phyloP scores from a whole-genome alignment of 225 moss, liverwort and hornwort genomes.

The Neckera pumila region DNA sequence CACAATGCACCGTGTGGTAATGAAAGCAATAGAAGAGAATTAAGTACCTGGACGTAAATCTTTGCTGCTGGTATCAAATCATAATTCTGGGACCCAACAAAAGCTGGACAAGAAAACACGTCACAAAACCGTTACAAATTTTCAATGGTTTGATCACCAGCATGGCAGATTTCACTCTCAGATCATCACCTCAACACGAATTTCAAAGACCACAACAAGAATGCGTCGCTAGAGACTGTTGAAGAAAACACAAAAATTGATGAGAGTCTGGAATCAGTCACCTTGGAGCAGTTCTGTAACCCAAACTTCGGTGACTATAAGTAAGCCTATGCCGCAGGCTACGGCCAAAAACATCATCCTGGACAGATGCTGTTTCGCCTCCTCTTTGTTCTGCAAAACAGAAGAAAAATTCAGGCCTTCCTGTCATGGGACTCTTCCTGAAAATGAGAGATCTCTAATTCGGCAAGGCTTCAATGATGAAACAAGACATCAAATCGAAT shows the following conservation, averaged over 20 bases:
- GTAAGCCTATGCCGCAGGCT: conserved; percentile 60
- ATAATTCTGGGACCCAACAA: conserved; percentile 76
- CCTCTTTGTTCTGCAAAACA: conserved; percentile 45
- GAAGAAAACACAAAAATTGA: neutral
- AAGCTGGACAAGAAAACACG: conserved; percentile 33
- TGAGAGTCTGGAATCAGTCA: neutral
- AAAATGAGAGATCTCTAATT: neutral
- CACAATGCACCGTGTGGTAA: too few relatives aligned
- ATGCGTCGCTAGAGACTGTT: neutral
- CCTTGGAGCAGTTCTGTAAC: conserved; percentile 71
- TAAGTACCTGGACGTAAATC: conserved; percentile 61
- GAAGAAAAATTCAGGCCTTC: neutral
- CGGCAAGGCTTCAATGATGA: neutral
- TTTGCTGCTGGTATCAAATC: conserved; percentile 75
- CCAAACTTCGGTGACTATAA: conserved; percentile 37
- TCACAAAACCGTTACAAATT: neutral
- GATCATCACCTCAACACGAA: neutral
- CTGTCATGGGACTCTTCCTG: neutral
- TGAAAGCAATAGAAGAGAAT: neutral
- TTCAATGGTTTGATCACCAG: neutral
- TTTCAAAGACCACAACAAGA: neutral
- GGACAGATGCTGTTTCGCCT: conserved; percentile 74
- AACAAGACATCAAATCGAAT: neutral
- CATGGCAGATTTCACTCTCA: neutral
- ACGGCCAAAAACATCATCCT: conserved; percentile 78